A percentile compares a stretch with the other conserved stretches of the same genome.
These are phyloP conservation scores for Tardiomyces blankii DNA, from an alignment of 1,139 yeast genomes.

Conservation along the genomic window DNA sequence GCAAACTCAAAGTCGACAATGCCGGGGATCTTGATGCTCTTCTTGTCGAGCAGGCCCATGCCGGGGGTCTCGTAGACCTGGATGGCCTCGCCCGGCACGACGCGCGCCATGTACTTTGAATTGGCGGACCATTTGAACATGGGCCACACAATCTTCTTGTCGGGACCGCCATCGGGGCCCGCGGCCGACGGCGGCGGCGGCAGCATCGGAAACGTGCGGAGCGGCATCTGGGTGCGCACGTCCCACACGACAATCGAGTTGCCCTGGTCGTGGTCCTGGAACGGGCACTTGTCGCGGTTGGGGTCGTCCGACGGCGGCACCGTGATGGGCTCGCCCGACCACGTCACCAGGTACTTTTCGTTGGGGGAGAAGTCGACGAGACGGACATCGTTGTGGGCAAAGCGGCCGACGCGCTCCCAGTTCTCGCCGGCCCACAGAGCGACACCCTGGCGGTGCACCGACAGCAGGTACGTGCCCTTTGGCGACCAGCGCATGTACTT, in stretches of 20 bases:
- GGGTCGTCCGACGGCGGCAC: constrained; percentile 58
- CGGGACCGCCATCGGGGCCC: not conserved
- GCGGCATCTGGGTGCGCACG: constrained; percentile 68
- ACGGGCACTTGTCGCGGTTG: constrained; percentile 56
- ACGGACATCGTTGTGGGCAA: constrained; percentile 83
- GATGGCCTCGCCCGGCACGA: constrained; percentile 78
- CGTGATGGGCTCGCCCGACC: constrained; percentile 75
- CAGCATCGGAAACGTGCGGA: constrained; percentile 73
- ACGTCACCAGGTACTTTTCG: constrained; percentile 82
- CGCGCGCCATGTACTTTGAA: constrained; percentile 90
- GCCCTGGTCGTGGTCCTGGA: constrained; percentile 81
- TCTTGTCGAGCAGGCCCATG: constrained; percentile 73
- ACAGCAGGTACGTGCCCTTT: constrained; percentile 78
- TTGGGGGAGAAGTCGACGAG: constrained; percentile 87
- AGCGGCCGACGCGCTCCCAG: constrained; percentile 65
- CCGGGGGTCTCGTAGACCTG: constrained; percentile 72
- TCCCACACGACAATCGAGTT: constrained; percentile 95
- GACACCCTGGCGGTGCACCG: constrained; percentile 90
- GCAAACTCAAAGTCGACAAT: constrained; percentile 93
- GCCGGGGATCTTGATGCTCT: constrained; percentile 74
- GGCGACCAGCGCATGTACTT: constrained; percentile 88
- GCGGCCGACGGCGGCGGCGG: not conserved
- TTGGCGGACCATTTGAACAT: constrained; percentile 93
- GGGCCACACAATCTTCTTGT: constrained; percentile 79
- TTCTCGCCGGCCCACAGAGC: constrained; percentile 93